A percentile compares a stretch with the other conserved stretches of the same genome.
phyloP scores from a whole-genome alignment of 1,139 yeast genomes.

The Blastobotrys elegans region DNA sequence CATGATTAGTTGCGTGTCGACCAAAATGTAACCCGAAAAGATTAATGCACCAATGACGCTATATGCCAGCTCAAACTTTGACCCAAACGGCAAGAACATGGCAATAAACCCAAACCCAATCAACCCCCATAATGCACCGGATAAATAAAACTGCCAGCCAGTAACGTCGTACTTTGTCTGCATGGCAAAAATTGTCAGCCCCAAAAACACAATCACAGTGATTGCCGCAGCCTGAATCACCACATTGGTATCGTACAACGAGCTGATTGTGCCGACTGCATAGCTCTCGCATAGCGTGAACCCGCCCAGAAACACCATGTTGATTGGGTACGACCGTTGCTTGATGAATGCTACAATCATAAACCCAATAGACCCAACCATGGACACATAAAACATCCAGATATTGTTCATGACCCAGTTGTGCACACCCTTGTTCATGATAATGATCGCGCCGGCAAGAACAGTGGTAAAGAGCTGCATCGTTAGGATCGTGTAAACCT shows the following conservation, averaged over 20 bases:
- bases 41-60: conserved; percentile 70
- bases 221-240: conserved; percentile 69
- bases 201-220: conserved; percentile 65
- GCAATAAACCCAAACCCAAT: conserved; percentile 69
- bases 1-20: conserved; percentile 80
- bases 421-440: conserved; percentile 45
- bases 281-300: conserved; percentile 77
- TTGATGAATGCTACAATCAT: conserved; percentile 56
- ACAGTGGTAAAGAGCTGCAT: conserved; percentile 62
- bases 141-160: conserved; percentile 63
- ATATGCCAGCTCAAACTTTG: conserved; percentile 55
- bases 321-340: conserved; percentile 60
- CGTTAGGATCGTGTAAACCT: conserved; percentile 69
- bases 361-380: conserved; percentile 57
- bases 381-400: conserved; percentile 56
- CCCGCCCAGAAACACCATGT: conserved; percentile 51
- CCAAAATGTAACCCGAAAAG: conserved; percentile 66
- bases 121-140: conserved; percentile 59
- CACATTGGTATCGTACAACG: conserved; percentile 57
- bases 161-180: conserved; percentile 80
- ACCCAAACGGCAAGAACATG: conserved; percentile 60
- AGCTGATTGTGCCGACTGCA: conserved; percentile 61
- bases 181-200: conserved; percentile 71
- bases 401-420: conserved; percentile 56
- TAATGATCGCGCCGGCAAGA: conserved; percentile 52